Evolutionary conservation across 1,284 basidiomycete genomes (phyloP).

Genomic region (Entoloma clypeatum): DNA sequence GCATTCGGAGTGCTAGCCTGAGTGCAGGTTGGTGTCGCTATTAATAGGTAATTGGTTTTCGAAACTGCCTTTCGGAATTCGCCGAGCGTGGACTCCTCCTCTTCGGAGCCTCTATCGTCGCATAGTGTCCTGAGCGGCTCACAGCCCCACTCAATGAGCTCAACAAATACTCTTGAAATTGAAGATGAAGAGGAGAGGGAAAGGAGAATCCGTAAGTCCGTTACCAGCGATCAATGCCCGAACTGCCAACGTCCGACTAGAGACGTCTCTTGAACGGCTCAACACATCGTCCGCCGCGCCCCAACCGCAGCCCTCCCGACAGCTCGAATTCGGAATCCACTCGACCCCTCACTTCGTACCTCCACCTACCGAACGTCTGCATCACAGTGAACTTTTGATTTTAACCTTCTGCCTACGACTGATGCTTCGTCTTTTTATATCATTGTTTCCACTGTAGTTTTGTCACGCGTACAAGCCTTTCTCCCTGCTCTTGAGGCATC

Average conservation of each 20-base stretch:
- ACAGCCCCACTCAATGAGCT: too few relatives aligned
- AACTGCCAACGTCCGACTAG: not conserved
- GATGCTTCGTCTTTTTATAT: too few relatives aligned
- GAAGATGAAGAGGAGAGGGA: conserved; percentile 15
- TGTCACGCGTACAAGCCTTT: conserved; percentile 60
- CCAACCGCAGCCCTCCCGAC: not conserved
- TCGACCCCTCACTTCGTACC: conserved; percentile 13
- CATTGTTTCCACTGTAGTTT: conserved; percentile 48
- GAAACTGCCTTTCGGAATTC: too few relatives aligned
- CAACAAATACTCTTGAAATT: conserved; percentile 11
- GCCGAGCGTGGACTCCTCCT: too few relatives aligned
- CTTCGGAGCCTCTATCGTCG: too few relatives aligned
- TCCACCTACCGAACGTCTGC: too few relatives aligned
- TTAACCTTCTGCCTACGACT: too few relatives aligned
- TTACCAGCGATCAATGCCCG: not conserved
- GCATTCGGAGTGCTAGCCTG: too few relatives aligned
- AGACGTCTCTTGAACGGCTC: conserved; percentile 14
- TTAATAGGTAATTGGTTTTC: too few relatives aligned
- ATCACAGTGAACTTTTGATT: too few relatives aligned
- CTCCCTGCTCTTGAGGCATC: conserved; percentile 61
- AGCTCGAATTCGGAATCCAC: conserved; percentile 1
- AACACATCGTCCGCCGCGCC: conserved; percentile 4
- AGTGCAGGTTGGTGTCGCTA: too few relatives aligned
- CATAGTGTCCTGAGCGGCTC: too few relatives aligned
- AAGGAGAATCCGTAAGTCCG: conserved; percentile 12